Evolutionary conservation across 108 stramenopile species (phyloP), one percentile per base, ranked within the genome.

Genomic region (Skeletonema costatum): DNA sequence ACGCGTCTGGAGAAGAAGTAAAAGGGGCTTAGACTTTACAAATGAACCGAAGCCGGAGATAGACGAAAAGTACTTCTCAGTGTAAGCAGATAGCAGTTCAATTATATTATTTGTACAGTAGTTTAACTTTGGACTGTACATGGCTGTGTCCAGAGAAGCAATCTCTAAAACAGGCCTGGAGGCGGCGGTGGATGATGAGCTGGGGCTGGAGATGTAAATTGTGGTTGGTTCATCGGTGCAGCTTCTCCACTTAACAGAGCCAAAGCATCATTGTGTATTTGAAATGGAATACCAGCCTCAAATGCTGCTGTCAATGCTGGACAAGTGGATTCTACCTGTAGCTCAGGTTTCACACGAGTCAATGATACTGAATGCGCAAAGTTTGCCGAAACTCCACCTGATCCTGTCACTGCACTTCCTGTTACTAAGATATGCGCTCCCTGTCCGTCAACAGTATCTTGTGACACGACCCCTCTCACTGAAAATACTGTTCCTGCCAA

Each of bases 251-350:
- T 73, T 30, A 90, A 71, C 29, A 90, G 81, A 59, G 84, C 76
- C 8, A 92, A 68, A 44, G 89, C 89, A 80, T 92, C 92, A 68
- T 92, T 92, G 66, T 86, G 88, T 35, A 92, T 92, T 74, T 92
- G 92, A 75, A 81, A 90, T 25, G 83, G 86, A 63, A 74, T 70
- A 33, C 77, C 82, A 1, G 44, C 31, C 10, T 63, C 78, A 21
- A 56, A 19, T 51, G 68, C 79, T 68, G 44, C 58, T 38, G 31
- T 63, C 65, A 70, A 72, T 39, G 67, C 60, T 51, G 56, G 64
- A 21, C 41, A 60, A 38, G 29, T 29, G n/a, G 13, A 36, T 35
- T 50, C 29, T 16, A 62, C 30, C 46, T 31, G 33, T 58, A 70
- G 10, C 29, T 9, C 64, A 62, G 2, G 42, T 56, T 68, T 73